Evolutionary conservation across 257 asterid genomes (phyloP), one percentile per base, ranked within the genome.

Genomic region (Capsicum pubescens): DNA sequence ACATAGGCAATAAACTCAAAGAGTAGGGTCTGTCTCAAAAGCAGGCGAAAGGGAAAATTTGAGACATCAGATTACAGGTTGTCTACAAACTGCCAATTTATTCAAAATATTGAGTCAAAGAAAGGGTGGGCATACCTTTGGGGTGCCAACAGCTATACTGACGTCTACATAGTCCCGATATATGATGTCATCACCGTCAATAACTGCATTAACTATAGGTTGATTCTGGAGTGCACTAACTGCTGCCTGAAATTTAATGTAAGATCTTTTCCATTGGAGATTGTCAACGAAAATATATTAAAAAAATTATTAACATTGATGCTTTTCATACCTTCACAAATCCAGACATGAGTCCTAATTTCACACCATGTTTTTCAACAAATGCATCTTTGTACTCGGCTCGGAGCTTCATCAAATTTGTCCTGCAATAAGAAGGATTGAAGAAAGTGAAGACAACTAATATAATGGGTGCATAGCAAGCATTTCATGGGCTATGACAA

Each of bases 111-210:
- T 2, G 55, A 48, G 50, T 36, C 55, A 82, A 50, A 16, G 55
- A 56, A 55, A 60, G 71, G 52, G 8, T 50, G 17, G 68, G 69
- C 93, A 88, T 89, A 85, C 99, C 98, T 95, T 97, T 74, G 98
- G 97, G 82, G 99, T 97, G 77, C 99, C 99, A 90, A 97, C 99
- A 35, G 99, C 99, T 83, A 97, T 95, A 89, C 99, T 97, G 86
- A 97, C 93, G 85, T 97, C 99, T 48, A 93, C 81, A 7, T 95
- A 97, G 89, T 97, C 99, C 86, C 98, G 93, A 86, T 95, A 95
- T 54, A 97, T 95, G 79, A 97, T 97, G 88, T 95, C 98, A 90
- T 95, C 99, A 9, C 99, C 98, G 82, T 97, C 99, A 86, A 97
- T 97, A 85, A 97, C 99, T 42, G 99, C 98, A 84, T 97, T 97